phyloP scores from a whole-genome alignment of 352 stramenopile genomes.

The Phytophthora macrochlamydospora region DNA sequence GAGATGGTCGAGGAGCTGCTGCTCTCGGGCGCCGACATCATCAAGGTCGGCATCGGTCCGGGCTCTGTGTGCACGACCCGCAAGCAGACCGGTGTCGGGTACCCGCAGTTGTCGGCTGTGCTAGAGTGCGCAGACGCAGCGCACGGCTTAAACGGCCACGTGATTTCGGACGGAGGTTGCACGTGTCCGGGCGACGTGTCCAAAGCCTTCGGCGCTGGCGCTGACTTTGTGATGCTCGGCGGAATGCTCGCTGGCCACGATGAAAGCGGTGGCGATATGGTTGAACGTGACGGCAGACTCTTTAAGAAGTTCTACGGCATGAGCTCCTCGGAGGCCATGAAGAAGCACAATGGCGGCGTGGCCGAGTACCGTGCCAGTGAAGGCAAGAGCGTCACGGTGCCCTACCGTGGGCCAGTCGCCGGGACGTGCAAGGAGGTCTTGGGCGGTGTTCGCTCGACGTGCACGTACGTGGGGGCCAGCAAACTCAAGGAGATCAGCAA shows the following conservation, averaged over 20 bases:
- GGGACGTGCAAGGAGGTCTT: conserved; percentile 91
- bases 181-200: conserved; percentile 90
- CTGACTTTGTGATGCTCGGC: conserved; percentile 94
- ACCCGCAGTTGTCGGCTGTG: conserved; percentile 91
- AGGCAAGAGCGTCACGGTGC: conserved; percentile 91
- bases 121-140: conserved; percentile 92
- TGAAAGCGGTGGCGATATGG: conserved; percentile 87
- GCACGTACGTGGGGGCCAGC: conserved; percentile 92
- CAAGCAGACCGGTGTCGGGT: conserved; percentile 93
- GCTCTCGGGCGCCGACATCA: conserved; percentile 91
- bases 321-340: conserved; percentile 92
- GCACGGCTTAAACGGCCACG: conserved; percentile 88
- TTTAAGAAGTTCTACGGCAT: conserved; percentile 95
- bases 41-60: conserved; percentile 94
- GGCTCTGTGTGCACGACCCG: conserved; percentile 92
- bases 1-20: conserved; percentile 94
- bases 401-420: conserved; percentile 82
- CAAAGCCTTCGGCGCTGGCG: conserved; percentile 91
- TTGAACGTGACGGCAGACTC: conserved; percentile 67
- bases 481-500: conserved; percentile 93
- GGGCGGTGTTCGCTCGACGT: conserved; percentile 91
- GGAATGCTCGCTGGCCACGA: conserved; percentile 93
- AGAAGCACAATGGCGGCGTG: conserved; percentile 91
- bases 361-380: conserved; percentile 92
- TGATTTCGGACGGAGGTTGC: conserved; percentile 90